These are phyloP conservation scores for Eutrema yunnanense DNA, from an alignment of 345 rosid genomes.

Conservation along the genomic window DNA sequence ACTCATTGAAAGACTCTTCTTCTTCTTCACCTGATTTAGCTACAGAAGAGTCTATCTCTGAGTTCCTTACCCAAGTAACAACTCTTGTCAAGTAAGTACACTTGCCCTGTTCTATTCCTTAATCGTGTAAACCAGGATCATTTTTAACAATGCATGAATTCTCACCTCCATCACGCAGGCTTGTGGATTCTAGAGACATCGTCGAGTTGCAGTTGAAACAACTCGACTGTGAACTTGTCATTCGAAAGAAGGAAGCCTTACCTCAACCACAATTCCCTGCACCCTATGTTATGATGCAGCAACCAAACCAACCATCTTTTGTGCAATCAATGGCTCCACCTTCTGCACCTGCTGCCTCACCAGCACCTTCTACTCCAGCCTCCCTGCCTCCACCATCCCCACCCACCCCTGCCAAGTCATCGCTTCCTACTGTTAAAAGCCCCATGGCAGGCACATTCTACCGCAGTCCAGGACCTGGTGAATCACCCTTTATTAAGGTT, in stretches of 20 bases:
- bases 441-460: constrained; percentile 96
- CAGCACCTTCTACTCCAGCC: constrained; percentile 35
- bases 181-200: constrained; percentile 87
- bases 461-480: constrained; percentile 70
- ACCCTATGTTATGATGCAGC: constrained; percentile 49
- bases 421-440: constrained; percentile 65
- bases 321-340: constrained; percentile 36
- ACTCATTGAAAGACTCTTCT: constrained; percentile 32
- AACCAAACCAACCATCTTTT: constrained; percentile 38
- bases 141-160: background rate
- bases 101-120: background rate
- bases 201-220: constrained; percentile 85
- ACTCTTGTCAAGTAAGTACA: constrained; percentile 69
- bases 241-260: constrained; percentile 87
- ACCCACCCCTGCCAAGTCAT: constrained; percentile 47
- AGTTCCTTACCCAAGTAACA: constrained; percentile 70
- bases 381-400: constrained; percentile 44
- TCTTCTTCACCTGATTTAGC: constrained; percentile 38
- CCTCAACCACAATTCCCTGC: constrained; percentile 50
- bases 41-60: constrained; percentile 62
- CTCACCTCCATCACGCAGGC: constrained; percentile 40
- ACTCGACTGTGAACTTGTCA: constrained; percentile 66
- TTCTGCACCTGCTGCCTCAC: constrained; percentile 37
- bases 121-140: background rate
- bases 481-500: constrained; percentile 81